phyloP scores from a whole-genome alignment of 2,329 filamentous ascomycete genomes.

The Hawksworthiomyces lignivorus region DNA sequence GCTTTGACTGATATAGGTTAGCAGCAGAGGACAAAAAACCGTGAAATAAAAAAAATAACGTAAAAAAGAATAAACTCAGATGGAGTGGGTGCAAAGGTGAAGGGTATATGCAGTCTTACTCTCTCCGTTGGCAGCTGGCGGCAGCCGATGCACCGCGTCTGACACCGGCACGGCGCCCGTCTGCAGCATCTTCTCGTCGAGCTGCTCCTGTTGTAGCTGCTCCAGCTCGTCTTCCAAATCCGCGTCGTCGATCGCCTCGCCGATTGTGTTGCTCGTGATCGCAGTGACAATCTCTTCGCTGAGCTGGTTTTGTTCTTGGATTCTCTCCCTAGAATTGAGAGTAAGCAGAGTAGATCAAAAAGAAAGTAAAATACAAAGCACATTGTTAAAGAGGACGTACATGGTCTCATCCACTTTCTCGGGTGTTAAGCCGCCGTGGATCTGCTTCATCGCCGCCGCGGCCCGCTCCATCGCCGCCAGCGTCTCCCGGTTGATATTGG shows the following conservation, averaged over 20 bases:
- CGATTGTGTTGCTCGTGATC: slow-evolving; percentile 64
- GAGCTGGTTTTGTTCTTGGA: slow-evolving; percentile 86
- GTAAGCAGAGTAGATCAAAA: no score
- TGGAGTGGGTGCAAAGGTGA: neutral
- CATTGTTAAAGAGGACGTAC: no score
- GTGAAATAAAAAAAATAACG: neutral
- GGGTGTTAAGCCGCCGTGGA: slow-evolving; percentile 82
- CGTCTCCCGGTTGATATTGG: slow-evolving; percentile 98
- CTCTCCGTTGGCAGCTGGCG: slow-evolving; percentile 65
- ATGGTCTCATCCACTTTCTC: slow-evolving; percentile 94
- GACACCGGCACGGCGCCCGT: slow-evolving; percentile 77
- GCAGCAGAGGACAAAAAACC: neutral
- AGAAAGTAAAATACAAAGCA: slow-evolving; percentile 17
- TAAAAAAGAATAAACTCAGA: neutral
- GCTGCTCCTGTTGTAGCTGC: slow-evolving; percentile 78
- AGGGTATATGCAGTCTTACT: slow-evolving; percentile 47
- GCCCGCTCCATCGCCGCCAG: slow-evolving; percentile 90
- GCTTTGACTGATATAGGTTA: slow-evolving; percentile 37
- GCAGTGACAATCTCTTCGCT: slow-evolving; percentile 87
- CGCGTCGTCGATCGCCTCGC: slow-evolving; percentile 69
- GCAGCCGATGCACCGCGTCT: slow-evolving; percentile 70
- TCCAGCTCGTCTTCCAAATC: slow-evolving; percentile 84
- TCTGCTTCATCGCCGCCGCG: slow-evolving; percentile 82
- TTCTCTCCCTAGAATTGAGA: no score
- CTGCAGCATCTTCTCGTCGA: slow-evolving; percentile 90